Evolutionary conservation across 2,329 filamentous ascomycete genomes (phyloP).

Genomic region (Drechslerella coelobrocha): DNA sequence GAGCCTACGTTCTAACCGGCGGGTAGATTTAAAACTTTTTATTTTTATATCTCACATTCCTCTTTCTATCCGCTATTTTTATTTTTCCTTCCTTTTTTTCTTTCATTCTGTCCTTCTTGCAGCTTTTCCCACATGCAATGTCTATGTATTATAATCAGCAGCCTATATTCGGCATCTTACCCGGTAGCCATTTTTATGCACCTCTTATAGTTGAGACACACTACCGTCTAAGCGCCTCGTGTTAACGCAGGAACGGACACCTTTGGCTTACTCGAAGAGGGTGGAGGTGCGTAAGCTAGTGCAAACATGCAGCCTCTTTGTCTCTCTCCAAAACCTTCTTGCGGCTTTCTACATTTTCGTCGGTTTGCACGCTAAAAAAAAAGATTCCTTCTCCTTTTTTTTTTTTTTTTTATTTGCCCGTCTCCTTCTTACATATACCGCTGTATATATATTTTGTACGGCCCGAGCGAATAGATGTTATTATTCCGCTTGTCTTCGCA

Average conservation of each 20-base stretch:
- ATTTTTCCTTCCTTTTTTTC: no score
- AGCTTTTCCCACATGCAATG: no score
- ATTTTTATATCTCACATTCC: background rate
- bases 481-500: background rate
- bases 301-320: conserved; percentile 7
- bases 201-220: background rate
- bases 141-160: no score
- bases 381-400: background rate
- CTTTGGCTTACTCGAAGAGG: background rate
- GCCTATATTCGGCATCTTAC: no score
- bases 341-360: background rate
- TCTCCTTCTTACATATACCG: background rate
- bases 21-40: background rate
- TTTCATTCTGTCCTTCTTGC: no score
- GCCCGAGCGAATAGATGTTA: background rate
- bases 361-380: background rate
- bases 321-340: conserved; percentile 5
- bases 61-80: no score
- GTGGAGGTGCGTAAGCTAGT: conserved; percentile 1
- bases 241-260: background rate
- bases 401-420: no score
- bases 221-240: background rate
- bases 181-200: no score
- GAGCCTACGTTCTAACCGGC: background rate
- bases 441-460: background rate